Evolutionary conservation across 495 filamentous ascomycete genomes (phyloP).

Genomic region (Podospora sp.): DNA sequence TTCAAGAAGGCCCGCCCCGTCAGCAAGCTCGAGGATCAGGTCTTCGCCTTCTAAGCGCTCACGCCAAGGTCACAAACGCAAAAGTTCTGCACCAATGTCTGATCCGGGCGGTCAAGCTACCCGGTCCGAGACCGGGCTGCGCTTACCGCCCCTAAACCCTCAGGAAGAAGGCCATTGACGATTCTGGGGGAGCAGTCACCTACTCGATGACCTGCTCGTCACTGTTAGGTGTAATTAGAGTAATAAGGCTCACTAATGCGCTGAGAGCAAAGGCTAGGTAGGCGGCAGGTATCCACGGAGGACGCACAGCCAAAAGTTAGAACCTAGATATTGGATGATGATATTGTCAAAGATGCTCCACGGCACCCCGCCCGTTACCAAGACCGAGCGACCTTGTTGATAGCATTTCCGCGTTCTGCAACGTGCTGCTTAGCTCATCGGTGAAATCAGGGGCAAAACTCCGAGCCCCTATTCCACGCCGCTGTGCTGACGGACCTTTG

Average conservation of each 20-base stretch:
- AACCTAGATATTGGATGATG: not conserved
- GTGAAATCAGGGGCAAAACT: no score
- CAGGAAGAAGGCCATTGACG: not conserved
- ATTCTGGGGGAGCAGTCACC: not conserved
- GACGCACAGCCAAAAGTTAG: not conserved
- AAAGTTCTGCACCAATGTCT: not conserved
- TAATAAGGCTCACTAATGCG: not conserved
- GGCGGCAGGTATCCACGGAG: not conserved
- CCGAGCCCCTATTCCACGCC: no score
- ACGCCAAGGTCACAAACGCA: not conserved
- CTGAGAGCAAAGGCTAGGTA: not conserved
- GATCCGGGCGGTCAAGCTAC: not conserved
- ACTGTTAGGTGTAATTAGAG: not conserved
- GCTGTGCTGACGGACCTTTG: no score
- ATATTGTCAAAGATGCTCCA: not conserved
- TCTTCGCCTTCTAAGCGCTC: slow-evolving; percentile 85
- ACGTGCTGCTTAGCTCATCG: no score
- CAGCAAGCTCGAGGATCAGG: slow-evolving; percentile 96
- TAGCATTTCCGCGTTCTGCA: no score
- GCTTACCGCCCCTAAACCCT: not conserved
- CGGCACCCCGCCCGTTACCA: no score
- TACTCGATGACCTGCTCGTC: not conserved
- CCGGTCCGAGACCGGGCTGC: not conserved
- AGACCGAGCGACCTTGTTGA: no score
- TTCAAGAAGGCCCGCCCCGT: slow-evolving; percentile 90